Evolutionary conservation across 768 basidiomycete species (phyloP).

Genomic region (Thelephora aurantiotincta): DNA sequence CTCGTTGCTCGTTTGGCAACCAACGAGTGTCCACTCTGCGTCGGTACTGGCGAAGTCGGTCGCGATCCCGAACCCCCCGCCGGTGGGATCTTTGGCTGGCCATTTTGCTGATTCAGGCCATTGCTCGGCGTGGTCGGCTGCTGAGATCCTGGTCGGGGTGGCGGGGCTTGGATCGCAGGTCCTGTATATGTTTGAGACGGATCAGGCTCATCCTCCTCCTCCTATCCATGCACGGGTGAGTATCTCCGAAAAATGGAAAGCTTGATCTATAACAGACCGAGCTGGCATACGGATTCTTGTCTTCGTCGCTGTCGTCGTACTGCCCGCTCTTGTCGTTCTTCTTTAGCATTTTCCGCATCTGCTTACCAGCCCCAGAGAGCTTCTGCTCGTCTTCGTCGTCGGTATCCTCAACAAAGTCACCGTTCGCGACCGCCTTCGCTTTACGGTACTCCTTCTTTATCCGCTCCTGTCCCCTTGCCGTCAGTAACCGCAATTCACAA

Average conservation of each 20-base stretch:
- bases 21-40: slow-evolving; percentile 61
- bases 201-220: slow-evolving; percentile 66
- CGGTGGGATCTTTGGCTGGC: slow-evolving; percentile 19
- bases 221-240: slow-evolving; percentile 20
- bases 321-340: slow-evolving; percentile 71
- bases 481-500: background rate
- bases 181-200: slow-evolving; percentile 25
- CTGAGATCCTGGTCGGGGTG: slow-evolving; percentile 31
- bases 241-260: slow-evolving; percentile 2
- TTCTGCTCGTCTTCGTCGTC: slow-evolving; percentile 52
- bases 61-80: slow-evolving; percentile 28
- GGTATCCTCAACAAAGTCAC: slow-evolving; percentile 59
- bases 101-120: slow-evolving; percentile 18
- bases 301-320: slow-evolving; percentile 68
- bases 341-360: slow-evolving; percentile 76
- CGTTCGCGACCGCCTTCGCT: slow-evolving; percentile 63
- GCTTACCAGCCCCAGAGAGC: slow-evolving; percentile 57
- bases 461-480: slow-evolving; percentile 42
- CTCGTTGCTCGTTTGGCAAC: slow-evolving; percentile 80
- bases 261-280: slow-evolving; percentile 32
- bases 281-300: slow-evolving; percentile 72
- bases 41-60: slow-evolving; percentile 43
- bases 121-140: slow-evolving; percentile 9
- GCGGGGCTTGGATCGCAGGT: slow-evolving; percentile 32
- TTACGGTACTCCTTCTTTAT: slow-evolving; percentile 69